Conservation (phyloP, 306 rosid genomes). For the Cucurbita maxima region DNA sequence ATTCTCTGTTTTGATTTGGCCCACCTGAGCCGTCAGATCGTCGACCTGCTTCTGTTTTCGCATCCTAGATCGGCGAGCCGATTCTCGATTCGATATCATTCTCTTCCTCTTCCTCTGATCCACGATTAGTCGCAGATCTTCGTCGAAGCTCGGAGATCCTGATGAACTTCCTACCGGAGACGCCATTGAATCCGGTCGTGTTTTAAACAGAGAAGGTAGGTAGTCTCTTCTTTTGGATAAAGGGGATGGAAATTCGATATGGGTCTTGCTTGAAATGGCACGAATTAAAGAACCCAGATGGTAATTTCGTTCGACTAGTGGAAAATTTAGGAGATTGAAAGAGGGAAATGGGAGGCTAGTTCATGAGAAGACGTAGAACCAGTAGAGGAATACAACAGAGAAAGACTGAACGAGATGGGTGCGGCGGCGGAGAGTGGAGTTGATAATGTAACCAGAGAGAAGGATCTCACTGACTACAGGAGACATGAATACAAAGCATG, state of each 20-base stretch:
- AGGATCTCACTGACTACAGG: constrained; percentile 56
- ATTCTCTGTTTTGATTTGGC: constrained; percentile 39
- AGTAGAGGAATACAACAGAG: constrained; percentile 89
- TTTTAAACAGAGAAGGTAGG: not conserved
- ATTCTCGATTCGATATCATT: constrained; percentile 73
- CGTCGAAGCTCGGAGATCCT: constrained; percentile 27
- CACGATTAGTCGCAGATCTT: constrained; percentile 21
- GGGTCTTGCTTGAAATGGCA: not conserved
- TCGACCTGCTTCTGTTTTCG: constrained; percentile 59
- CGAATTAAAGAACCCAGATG: not conserved
- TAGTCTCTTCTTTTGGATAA: not conserved
- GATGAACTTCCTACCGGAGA: constrained; percentile 26
- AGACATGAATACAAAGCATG: constrained; percentile 36
- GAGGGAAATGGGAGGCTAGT: not conserved
- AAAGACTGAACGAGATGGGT: constrained; percentile 76
- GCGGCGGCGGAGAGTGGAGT: constrained; percentile 52
- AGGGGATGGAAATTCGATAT: not conserved
- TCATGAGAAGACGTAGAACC: constrained; percentile 75
- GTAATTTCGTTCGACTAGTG: not conserved
- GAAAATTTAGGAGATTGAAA: not conserved
- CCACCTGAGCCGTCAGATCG: constrained; percentile 25
- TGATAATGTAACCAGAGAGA: constrained; percentile 50
- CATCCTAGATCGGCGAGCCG: constrained; percentile 67
- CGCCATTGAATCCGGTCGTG: constrained; percentile 18
- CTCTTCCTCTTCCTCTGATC: constrained; percentile 78